Conservation (phyloP, 2,329 filamentous ascomycete species). For the Colletotrichum sp. region DNA sequence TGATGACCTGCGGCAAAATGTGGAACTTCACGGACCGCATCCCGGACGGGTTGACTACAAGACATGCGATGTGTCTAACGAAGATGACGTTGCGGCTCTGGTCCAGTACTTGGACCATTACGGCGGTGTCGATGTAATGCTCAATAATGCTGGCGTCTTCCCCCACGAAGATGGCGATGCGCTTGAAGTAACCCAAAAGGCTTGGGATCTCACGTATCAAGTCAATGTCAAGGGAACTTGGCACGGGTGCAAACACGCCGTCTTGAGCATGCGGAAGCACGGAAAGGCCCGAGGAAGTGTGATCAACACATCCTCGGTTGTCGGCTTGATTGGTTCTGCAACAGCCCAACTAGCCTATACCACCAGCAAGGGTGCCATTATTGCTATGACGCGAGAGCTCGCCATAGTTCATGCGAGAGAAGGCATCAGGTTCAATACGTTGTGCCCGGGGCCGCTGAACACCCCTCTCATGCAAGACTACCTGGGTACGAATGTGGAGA, state of each 20-base stretch:
- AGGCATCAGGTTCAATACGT: conserved; percentile 75
- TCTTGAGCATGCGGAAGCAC: conserved; percentile 70
- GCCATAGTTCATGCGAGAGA: conserved; percentile 78
- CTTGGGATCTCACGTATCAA: conserved; percentile 78
- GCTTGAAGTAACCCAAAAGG: conserved; percentile 56
- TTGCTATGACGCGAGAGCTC: conserved; percentile 76
- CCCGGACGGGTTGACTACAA: conserved; percentile 54
- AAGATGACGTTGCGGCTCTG: conserved; percentile 65
- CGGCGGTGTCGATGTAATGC: conserved; percentile 77
- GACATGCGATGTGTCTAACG: conserved; percentile 69
- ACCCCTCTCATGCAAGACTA: conserved; percentile 79
- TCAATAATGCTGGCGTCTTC: conserved; percentile 86
- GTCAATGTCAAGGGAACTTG: conserved; percentile 84
- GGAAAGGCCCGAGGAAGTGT: conserved; percentile 71
- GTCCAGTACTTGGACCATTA: conserved; percentile 68
- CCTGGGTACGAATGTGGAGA: conserved; percentile 74
- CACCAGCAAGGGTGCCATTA: conserved; percentile 76
- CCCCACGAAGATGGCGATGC: conserved; percentile 70
- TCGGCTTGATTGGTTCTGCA: conserved; percentile 74
- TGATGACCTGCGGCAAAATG: conserved; percentile 64
- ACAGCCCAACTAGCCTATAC: conserved; percentile 79
- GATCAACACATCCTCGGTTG: conserved; percentile 78
- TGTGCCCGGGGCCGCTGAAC: conserved; percentile 78
- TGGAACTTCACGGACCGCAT: conserved; percentile 54
- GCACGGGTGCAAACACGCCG: conserved; percentile 77